A percentile compares a stretch with the other conserved stretches of the same genome.
These are phyloP conservation scores for Buddleja alternifolia DNA, from an alignment of 257 asterid genomes.

Conservation along the genomic window DNA sequence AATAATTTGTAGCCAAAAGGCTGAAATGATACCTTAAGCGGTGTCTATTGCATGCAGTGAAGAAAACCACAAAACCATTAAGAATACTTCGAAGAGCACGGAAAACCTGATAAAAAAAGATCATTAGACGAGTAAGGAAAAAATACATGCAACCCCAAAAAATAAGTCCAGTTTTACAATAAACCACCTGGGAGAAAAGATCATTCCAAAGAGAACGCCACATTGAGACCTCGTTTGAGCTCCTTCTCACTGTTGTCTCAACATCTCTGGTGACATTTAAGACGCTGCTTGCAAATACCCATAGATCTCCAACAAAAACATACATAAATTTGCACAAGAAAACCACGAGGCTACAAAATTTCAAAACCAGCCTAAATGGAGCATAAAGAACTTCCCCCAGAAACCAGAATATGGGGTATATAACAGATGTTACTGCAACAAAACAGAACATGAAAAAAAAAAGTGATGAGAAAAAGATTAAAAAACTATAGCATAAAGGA, in stretches of 20 bases:
- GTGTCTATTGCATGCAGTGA: slow-evolving; percentile 84
- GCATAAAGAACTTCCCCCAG: slow-evolving; percentile 71
- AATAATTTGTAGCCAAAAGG: neutral
- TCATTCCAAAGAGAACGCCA: slow-evolving; percentile 98
- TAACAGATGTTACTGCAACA: slow-evolving; percentile 62
- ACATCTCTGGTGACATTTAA: slow-evolving; percentile 64
- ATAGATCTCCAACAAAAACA: slow-evolving; percentile 48
- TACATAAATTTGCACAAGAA: slow-evolving; percentile 45
- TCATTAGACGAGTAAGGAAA: slow-evolving; percentile 3
- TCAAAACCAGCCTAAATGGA: slow-evolving; percentile 75
- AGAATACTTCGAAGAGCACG: slow-evolving; percentile 94
- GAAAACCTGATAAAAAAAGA: slow-evolving; percentile 59
- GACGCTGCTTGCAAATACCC: slow-evolving; percentile 62
- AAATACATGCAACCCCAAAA: neutral
- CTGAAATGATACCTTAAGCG: slow-evolving; percentile 69
- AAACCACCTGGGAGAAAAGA: slow-evolving; percentile 84
- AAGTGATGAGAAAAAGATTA: slow-evolving; percentile 10
- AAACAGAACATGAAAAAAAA: slow-evolving; percentile 25
- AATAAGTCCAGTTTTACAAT: slow-evolving; percentile 17
- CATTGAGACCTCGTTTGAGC: slow-evolving; percentile 67
- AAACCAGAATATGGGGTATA: slow-evolving; percentile 82
- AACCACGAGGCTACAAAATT: slow-evolving; percentile 54
- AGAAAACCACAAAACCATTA: slow-evolving; percentile 85
- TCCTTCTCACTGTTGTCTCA: slow-evolving; percentile 70
- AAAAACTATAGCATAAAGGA: slow-evolving; percentile 3